A percentile compares a stretch with the other conserved stretches of the same genome.
These are phyloP conservation scores for Cryptosporidium ubiquitum DNA, from an alignment of 169 alveolate species.

Conservation along the genomic window DNA sequence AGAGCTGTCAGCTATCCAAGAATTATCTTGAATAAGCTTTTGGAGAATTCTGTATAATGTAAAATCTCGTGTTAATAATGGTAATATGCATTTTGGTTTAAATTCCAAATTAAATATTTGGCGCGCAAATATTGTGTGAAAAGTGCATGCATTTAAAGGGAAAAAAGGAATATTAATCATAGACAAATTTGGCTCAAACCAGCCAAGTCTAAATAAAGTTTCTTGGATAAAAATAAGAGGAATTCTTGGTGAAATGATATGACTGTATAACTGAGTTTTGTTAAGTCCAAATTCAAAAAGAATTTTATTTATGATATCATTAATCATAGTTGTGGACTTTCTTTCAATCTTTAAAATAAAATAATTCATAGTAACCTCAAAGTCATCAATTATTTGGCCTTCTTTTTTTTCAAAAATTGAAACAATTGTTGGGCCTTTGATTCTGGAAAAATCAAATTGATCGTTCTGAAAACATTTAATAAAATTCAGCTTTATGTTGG, in stretches of 20 bases:
- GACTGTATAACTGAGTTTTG: neutral
- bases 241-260: constrained; percentile 1
- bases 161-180: neutral
- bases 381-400: neutral
- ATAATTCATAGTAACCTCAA: neutral
- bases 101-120: constrained; percentile 7
- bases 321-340: neutral
- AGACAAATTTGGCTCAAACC: constrained; percentile 17
- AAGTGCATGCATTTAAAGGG: neutral
- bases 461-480: neutral
- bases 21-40: neutral
- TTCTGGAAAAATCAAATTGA: neutral
- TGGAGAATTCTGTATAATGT: constrained; percentile 18
- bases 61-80: constrained; percentile 2
- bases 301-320: neutral
- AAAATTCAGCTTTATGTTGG: constrained; percentile 5
- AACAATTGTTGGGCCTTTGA: neutral
- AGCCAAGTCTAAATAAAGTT: neutral
- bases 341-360: neutral
- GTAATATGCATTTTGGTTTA: constrained; percentile 43
- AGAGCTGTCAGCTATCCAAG: neutral
- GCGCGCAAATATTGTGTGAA: constrained; percentile 2
- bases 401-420: neutral
- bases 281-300: neutral
- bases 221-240: constrained; percentile 2